These are phyloP conservation scores for Phytophthora colocasiae DNA, from an alignment of 352 stramenopile species.

Conservation along the genomic window DNA sequence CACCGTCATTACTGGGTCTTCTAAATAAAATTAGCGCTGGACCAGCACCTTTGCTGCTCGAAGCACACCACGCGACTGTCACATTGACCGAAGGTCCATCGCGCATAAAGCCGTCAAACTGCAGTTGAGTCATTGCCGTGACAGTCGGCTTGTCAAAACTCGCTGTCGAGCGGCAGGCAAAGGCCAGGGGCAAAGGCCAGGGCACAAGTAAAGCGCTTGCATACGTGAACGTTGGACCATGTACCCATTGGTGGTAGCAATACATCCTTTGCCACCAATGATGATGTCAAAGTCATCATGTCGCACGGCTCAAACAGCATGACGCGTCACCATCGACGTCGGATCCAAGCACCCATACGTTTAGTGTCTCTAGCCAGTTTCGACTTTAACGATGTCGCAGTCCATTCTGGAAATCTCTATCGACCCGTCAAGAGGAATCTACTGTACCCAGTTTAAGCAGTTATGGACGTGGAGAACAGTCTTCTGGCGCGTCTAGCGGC, in stretches of 20 bases:
- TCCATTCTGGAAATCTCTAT: conserved; percentile 26
- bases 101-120: conserved; percentile 14
- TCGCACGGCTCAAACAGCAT: conserved; percentile 1
- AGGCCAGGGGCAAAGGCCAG: not conserved
- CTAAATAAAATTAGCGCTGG: no score
- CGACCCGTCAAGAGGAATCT: conserved; percentile 4
- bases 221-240: conserved; percentile 5
- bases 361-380: not conserved
- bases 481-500: conserved; percentile 33
- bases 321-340: conserved; percentile 18
- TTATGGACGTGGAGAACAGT: conserved; percentile 36
- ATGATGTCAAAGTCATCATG: conserved; percentile 24
- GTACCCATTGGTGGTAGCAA: conserved; percentile 1
- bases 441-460: not conserved
- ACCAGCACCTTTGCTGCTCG: no score
- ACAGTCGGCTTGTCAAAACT: conserved; percentile 24
- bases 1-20: no score
- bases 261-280: conserved; percentile 5
- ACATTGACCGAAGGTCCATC: conserved; percentile 21
- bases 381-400: not conserved
- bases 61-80: conserved; percentile 9
- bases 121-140: conserved; percentile 15
- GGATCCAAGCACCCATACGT: not conserved
- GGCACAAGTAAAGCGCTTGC: not conserved
- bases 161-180: not conserved